Conservation (phyloP, 75 land plant species). For the Pseudotsuga menziesii region DNA sequence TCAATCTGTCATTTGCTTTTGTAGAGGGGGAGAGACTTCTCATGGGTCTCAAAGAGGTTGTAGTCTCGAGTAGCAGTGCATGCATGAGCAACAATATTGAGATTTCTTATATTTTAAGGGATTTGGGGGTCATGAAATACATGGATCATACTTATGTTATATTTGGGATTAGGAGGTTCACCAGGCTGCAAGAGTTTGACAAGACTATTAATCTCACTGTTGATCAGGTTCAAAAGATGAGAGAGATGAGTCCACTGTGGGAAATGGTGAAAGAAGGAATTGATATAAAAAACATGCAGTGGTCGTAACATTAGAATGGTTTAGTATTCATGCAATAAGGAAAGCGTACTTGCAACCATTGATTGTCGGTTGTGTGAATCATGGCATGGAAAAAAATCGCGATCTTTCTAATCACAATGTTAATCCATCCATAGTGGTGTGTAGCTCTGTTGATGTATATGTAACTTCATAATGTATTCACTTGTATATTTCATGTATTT, state of each 20-base stretch:
- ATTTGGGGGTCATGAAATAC: constrained; percentile 93
- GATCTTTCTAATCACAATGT: no score
- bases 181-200: constrained; percentile 86
- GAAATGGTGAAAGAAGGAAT: constrained; percentile 98
- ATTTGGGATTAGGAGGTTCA: constrained; percentile 95
- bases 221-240: constrained; percentile 76
- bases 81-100: constrained; percentile 98
- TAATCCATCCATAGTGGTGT: no score
- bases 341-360: no score
- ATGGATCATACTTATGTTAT: constrained; percentile 98
- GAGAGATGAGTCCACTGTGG: constrained; percentile 97
- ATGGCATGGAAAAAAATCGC: no score
- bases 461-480: no score
- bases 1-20: constrained; percentile 94
- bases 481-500: no score
- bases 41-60: constrained; percentile 98
- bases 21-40: constrained; percentile 97
- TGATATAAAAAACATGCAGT: constrained; percentile 85
- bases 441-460: no score
- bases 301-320: constrained; percentile 72
- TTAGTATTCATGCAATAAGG: no score
- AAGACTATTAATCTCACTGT: constrained; percentile 76
- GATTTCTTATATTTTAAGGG: constrained; percentile 91
- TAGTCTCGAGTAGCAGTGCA: constrained; percentile 98
- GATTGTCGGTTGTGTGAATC: no score